Base-by-base conservation (phyloP, 768 basidiomycete genomes). In the Pulveroboletus sp. region DNA sequence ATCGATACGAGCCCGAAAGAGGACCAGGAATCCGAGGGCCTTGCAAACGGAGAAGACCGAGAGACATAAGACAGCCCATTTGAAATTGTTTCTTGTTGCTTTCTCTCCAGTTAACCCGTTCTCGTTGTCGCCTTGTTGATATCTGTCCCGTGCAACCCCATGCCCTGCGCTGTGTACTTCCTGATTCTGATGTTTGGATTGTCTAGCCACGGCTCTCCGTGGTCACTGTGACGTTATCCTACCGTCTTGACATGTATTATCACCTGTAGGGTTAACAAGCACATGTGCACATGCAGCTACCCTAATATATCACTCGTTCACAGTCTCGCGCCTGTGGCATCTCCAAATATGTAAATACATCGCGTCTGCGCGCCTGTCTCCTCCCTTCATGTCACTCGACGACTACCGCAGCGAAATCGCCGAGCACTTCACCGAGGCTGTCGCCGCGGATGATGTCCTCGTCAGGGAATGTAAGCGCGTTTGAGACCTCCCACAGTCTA, bases 391-490 rank as follows among this genome's bases (percentile, higher is more conserved):
- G 69, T 63, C 69, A 6, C 43, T 45, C 39, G 55, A 63, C 7
- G 8, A 28, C 8, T 50, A 57, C 27, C 58, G 57, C 49, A 41
- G 37, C 32, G 53, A 70, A 27, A 49, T 69, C 36, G 57, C 55
- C 8, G n/a, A 56, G 15, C 18, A 57, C 47, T 69, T 71, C 18
- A 57, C 59, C 45, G 62, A 60, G 26, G 54, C 55, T 17, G 62
- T 68, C 24, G 67, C 58, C 9, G 59, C 57, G 4, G 76, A 82
- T 46, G 72, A 77, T 10, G 68, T 70, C 37, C 61, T 81, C 0
- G 57, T 78, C 27, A 66, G 71, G 47, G 80, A 84, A 76, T 83
- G 82, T 83, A 64, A 65, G 55, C 46, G 55, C 51, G 15, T 42
- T 43, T 39, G 38, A 39, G 47, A 46, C 33, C 17, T 45, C 24